Evolutionary conservation across 2,329 filamentous ascomycete genomes (phyloP), one percentile per base, ranked within the genome.

Genomic region (Fusarium nanum): DNA sequence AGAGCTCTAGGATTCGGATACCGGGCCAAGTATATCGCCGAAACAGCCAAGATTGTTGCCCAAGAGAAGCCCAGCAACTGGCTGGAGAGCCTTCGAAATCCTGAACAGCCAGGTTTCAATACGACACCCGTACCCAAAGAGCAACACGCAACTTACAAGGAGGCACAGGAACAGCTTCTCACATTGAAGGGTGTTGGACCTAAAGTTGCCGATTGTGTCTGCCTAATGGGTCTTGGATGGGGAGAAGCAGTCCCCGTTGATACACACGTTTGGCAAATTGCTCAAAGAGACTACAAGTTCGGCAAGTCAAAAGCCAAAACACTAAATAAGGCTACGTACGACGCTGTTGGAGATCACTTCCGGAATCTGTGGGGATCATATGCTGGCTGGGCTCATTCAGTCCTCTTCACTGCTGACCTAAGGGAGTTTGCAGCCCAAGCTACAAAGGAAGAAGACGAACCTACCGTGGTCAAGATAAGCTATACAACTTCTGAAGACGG

Each of bases 181-280:
- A 82, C 86, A 8, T 85, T 99, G 23, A 89, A 94, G 60, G 96
- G 96, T 2, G 97, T 99, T 8, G 96, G 96, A 0, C 96, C 97
- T 1, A 99, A 99, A 79, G 96, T 99, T 1, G 92, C 96, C 8
- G 97, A 99, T 78, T 99, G 97, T 77, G 94, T 98, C 10, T 97
- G 93, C 77, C 83, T 99, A 22, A 98, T 99, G 92, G 97, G 97
- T 0, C 82, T 99, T 16, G 95, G 94, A 28, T 99, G 97, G 95
- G 92, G 92, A 32, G 95, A 98, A 80, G 91, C 94, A 5, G 94
- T 99, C 2, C 96, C 96, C 0, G 93, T 99, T 32, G 96, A 99
- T 79, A 99, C 97, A 2, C 97, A 99, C 81, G 93, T 99, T 14
- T 98, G 94, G 95, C 94, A 98, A 83, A 98, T 99, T 76, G 97